Percentiles rank a stretch among this genome's conserved stretches.
Evolutionary conservation across 768 basidiomycete genomes (phyloP).

Genomic region (Rhizopogon sp.): DNA sequence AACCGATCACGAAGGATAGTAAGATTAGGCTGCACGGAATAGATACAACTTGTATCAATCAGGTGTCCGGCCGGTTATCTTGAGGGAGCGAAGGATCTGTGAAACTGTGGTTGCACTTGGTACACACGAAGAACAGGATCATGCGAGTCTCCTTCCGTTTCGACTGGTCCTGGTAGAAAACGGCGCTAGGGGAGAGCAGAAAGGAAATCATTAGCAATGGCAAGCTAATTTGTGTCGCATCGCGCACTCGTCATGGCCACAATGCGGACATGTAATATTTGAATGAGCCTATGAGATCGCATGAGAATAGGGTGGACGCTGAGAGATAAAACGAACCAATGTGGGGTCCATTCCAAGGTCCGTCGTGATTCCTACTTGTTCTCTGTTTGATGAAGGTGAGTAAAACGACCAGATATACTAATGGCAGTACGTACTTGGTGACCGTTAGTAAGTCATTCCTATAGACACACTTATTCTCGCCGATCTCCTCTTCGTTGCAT

Average conservation of each 20-base stretch:
- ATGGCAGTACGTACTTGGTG: conserved; percentile 61
- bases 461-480: conserved; percentile 88
- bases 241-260: conserved; percentile 80
- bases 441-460: conserved; percentile 90
- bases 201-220: neutral
- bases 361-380: conserved; percentile 87
- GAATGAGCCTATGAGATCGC: conserved; percentile 60
- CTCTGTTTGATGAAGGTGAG: conserved; percentile 42
- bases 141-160: conserved; percentile 94
- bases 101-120: conserved; percentile 74
- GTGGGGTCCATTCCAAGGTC: conserved; percentile 90
- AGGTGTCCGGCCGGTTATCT: conserved; percentile 34
- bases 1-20: neutral
- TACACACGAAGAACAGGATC: conserved; percentile 90
- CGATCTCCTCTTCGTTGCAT: conserved; percentile 80
- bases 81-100: conserved; percentile 59
- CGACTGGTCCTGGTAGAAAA: conserved; percentile 95
- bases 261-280: conserved; percentile 77
- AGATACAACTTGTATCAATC: conserved; percentile 4
- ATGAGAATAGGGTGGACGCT: neutral
- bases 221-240: neutral
- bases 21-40: neutral
- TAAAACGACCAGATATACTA: neutral
- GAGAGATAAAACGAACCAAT: conserved; percentile 43
- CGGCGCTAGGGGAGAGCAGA: conserved; percentile 53